phyloP scores from a whole-genome alignment of 352 stramenopile species.

The Phytophthora melonis region DNA sequence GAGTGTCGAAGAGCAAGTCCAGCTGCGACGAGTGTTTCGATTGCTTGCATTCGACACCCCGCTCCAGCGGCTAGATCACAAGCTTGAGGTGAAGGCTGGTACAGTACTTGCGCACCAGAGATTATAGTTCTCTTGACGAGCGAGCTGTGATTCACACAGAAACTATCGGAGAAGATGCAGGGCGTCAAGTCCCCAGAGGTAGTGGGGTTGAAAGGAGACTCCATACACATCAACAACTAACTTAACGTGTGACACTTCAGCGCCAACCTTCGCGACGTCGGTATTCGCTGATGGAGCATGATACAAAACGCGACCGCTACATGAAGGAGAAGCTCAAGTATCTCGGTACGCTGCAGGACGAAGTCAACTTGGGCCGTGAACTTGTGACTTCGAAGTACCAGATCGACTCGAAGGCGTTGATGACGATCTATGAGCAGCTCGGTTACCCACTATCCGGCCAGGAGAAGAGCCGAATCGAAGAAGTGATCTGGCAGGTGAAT shows the following conservation, averaged over 20 bases:
- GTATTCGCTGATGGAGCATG: constrained; percentile 45
- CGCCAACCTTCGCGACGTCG: constrained; percentile 15
- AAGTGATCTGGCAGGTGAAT: constrained; percentile 86
- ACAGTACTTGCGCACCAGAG: background rate
- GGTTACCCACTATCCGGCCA: constrained; percentile 46
- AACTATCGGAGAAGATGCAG: constrained; percentile 53
- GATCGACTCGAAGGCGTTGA: constrained; percentile 58
- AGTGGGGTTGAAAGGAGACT: background rate
- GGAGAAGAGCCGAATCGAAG: constrained; percentile 60
- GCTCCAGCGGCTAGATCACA: constrained; percentile 63
- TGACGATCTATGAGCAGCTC: constrained; percentile 67
- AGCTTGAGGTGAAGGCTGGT: constrained; percentile 57
- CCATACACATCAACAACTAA: background rate
- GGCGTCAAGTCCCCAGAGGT: constrained; percentile 28
- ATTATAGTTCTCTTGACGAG: background rate
- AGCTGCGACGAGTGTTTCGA: constrained; percentile 77
- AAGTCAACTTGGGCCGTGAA: constrained; percentile 64
- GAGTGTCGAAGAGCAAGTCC: constrained; percentile 83
- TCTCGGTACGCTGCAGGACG: constrained; percentile 59
- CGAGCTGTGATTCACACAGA: constrained; percentile 31
- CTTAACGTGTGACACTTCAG: constrained; percentile 6
- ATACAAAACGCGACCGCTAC: constrained; percentile 52
- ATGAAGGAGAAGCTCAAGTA: constrained; percentile 56
- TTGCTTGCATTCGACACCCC: constrained; percentile 74
- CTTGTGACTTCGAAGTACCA: constrained; percentile 60